Conservation (phyloP, 23 red algal species). For the Gracilariopsis chorda region DNA sequence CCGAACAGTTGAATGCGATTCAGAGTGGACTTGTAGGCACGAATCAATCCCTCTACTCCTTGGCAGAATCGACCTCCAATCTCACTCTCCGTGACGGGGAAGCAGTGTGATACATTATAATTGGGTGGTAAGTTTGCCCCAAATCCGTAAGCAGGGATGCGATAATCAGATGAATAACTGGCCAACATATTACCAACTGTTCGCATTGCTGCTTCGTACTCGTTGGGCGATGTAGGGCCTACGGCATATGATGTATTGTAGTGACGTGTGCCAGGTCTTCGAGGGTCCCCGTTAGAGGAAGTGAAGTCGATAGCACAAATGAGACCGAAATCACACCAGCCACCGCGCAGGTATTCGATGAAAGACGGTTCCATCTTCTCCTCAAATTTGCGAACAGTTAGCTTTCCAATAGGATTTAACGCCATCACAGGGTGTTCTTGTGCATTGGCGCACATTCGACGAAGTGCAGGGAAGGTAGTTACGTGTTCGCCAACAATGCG, state of each 20-base stretch:
- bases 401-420: constrained; percentile 10
- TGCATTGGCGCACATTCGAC: constrained; percentile 36
- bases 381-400: constrained; percentile 20
- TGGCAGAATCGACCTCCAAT: constrained; percentile 58
- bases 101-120: constrained; percentile 75
- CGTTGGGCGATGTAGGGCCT: constrained; percentile 46
- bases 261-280: constrained; percentile 54
- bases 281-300: constrained; percentile 77
- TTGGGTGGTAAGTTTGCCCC: constrained; percentile 76
- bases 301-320: constrained; percentile 86
- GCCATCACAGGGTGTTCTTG: constrained; percentile 2
- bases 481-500: constrained; percentile 17
- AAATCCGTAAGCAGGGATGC: constrained; percentile 86
- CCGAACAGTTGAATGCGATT: constrained; percentile 70
- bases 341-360: constrained; percentile 68
- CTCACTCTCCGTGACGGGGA: constrained; percentile 70
- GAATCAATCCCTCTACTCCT: constrained; percentile 65
- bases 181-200: constrained; percentile 67
- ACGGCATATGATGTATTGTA: constrained; percentile 23
- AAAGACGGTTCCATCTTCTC: constrained; percentile 64
- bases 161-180: constrained; percentile 73
- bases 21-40: constrained; percentile 62
- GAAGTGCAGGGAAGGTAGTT: constrained; percentile 40
- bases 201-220: constrained; percentile 82
- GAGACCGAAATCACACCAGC: constrained; percentile 75